Conservation (phyloP, 345 rosid species). For the Laguncularia racemosa region DNA sequence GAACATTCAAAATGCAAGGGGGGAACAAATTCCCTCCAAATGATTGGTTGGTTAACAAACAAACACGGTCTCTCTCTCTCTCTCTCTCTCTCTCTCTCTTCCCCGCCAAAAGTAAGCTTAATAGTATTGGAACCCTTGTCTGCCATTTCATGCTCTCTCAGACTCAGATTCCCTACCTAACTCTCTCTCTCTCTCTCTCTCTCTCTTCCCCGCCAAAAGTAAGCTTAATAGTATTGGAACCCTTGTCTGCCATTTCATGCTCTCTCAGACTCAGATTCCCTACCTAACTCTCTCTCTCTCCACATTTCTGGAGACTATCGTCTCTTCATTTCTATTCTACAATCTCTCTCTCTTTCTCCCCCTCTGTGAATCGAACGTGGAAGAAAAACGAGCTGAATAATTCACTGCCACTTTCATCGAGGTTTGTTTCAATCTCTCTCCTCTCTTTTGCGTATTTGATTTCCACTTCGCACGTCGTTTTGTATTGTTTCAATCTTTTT, state of each 20-base stretch:
- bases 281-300: neutral
- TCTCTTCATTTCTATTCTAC: neutral
- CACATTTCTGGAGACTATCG: neutral
- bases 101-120: constrained; percentile 24
- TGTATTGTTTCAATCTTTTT: no score
- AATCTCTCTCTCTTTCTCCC: constrained; percentile 1
- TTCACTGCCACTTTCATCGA: no score
- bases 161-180: neutral
- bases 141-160: constrained; percentile 2
- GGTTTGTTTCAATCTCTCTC: no score
- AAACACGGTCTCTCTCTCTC: constrained; percentile 9
- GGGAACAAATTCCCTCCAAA: constrained; percentile 73
- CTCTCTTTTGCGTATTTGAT: no score
- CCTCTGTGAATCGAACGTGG: no score
- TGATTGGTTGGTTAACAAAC: constrained; percentile 33
- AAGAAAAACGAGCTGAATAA: no score
- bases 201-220: constrained; percentile 23
- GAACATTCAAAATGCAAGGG: constrained; percentile 18
- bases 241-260: constrained; percentile 4
- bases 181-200: neutral
- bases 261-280: neutral
- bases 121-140: constrained; percentile 9
- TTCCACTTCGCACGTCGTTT: no score
- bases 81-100: constrained; percentile 1
- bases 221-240: constrained; percentile 9